Evolutionary conservation across 192 early-diverging fungal genomes (phyloP), one percentile per base, ranked within the genome.

Genomic region (Coemansia sp.): DNA sequence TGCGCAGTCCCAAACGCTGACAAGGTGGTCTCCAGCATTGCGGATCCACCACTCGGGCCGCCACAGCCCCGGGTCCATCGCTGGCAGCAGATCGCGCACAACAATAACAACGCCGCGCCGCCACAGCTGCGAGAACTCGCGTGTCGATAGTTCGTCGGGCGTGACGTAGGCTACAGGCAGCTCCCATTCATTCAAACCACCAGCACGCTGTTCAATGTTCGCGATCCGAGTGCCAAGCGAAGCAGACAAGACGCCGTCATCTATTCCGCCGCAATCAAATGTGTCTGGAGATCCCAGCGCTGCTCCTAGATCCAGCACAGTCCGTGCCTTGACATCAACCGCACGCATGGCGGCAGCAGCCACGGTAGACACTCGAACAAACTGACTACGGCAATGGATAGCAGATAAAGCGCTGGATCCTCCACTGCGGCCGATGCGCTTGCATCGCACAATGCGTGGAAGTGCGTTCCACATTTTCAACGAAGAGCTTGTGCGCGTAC

Each of bases 1-100:
- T 3, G 37, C 61, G 56, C 87, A 88, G 66, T 91, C 84, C 15
- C 86, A 72, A 13, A 91, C 73, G 30, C 37, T 64, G 42, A 87
- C 78, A 9, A 29, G 13, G 43, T 88, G 84, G 4, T 42, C 16
- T 9, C 87, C 86, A 26, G 59, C 58, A 4, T 55, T 68, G 55
- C 16, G 62, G 31, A 48, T 72, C 74, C 73, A 76, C 70, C 70
- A 76, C 16, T 66, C 35, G 0, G 79, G 79, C 57, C 31, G 26
- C 79, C 79, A 81, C 15, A 70, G 51, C 28, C 35, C 35, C 7
- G 33, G 33, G 3, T 76, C 30, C 16, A 76, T 58, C 28, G 4
- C 25, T 0, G 16, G 5, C 48, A 81, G 56, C 10, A 81, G 59
- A 2, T 63, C 74, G 0, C 70, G 62, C 43, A 81, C 74, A 1